These are phyloP conservation scores for Ulmus americana DNA, from an alignment of 331 rosid genomes.

Conservation along the genomic window DNA sequence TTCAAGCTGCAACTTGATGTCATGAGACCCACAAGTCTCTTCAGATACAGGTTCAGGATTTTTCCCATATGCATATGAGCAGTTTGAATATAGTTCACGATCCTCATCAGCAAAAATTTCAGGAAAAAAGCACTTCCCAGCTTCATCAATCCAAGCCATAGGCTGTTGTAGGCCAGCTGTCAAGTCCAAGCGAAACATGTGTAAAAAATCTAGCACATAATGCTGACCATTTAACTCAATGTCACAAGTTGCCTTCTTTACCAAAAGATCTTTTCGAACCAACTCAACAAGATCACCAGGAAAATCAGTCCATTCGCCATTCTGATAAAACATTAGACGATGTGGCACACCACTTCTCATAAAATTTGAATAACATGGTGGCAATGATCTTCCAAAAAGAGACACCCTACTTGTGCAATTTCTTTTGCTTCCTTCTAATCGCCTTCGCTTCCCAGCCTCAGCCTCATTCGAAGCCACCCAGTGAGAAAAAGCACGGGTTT, in stretches of 20 bases:
- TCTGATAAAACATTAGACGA: slow-evolving; percentile 9
- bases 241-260: slow-evolving; percentile 3
- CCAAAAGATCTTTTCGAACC: slow-evolving; percentile 2
- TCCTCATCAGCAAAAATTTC: slow-evolving; percentile 11
- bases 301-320: slow-evolving; percentile 18
- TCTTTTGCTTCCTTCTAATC: not conserved
- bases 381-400: not conserved
- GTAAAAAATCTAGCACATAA: slow-evolving; percentile 13
- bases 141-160: slow-evolving; percentile 25
- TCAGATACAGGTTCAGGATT: slow-evolving; percentile 15
- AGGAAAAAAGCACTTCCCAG: slow-evolving; percentile 19
- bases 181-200: slow-evolving; percentile 14
- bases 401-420: not conserved
- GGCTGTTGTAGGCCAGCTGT: slow-evolving; percentile 3
- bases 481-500: no score
- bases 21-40: slow-evolving; percentile 38
- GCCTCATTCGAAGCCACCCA: no score
- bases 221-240: slow-evolving; percentile 10
- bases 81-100: slow-evolving; percentile 20
- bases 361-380: slow-evolving; percentile 5
- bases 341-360: slow-evolving; percentile 16
- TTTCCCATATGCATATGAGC: slow-evolving; percentile 20
- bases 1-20: slow-evolving; percentile 56
- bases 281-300: slow-evolving; percentile 10
- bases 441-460: not conserved